Evolutionary conservation across 768 basidiomycete genomes (phyloP).

Genomic region (Termitomyces sp.): DNA sequence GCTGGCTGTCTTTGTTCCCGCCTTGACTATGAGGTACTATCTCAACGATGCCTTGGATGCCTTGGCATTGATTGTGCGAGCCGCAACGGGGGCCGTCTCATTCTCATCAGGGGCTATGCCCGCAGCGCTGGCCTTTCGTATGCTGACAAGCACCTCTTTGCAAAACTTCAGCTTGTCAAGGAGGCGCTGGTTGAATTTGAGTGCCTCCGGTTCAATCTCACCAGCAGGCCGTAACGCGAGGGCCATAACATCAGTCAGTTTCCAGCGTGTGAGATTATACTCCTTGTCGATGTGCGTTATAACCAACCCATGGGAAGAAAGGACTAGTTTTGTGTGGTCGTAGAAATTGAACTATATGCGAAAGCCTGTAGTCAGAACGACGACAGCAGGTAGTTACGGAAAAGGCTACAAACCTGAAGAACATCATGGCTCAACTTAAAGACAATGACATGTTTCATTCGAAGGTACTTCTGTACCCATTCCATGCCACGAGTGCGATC

Average conservation of each 20-base stretch:
- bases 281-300: constrained; percentile 92
- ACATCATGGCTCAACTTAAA: constrained; percentile 96
- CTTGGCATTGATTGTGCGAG: constrained; percentile 7
- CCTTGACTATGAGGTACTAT: background rate
- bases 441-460: constrained; percentile 96
- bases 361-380: background rate
- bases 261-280: constrained; percentile 70
- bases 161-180: constrained; percentile 83
- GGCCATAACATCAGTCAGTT: constrained; percentile 67
- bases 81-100: constrained; percentile 1
- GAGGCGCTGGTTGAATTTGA: constrained; percentile 58
- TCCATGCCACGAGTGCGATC: constrained; percentile 80
- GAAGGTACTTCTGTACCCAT: constrained; percentile 91
- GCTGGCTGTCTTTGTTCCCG: background rate
- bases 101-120: constrained; percentile 24
- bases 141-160: constrained; percentile 76
- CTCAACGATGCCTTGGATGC: constrained; percentile 15
- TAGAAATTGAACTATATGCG: constrained; percentile 89
- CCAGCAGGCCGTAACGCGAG: constrained; percentile 33
- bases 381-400: background rate
- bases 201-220: constrained; percentile 44
- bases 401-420: constrained; percentile 67
- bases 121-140: constrained; percentile 52
- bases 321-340: constrained; percentile 92
- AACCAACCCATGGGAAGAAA: constrained; percentile 73